Base-by-base conservation (phyloP, 306 rosid species). In the Alnus glutinosa region DNA sequence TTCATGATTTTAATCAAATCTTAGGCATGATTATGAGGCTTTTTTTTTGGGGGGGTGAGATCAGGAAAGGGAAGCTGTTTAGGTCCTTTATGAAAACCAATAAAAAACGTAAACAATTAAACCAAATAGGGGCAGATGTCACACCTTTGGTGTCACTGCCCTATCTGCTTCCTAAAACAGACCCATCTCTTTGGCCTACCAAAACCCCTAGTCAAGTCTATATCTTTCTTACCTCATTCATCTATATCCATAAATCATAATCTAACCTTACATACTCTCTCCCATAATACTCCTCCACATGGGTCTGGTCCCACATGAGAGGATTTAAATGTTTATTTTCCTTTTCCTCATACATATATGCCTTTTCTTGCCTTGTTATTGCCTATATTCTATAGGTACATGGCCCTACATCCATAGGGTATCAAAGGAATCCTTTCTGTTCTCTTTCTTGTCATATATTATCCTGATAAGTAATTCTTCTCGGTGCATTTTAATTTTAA, bases 181-280 rank as follows among this genome's bases (percentile, higher is more conserved):
- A 85, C 83, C 77, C 83, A 80, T 82, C 77, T 57, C 84, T 87
- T 89, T 42, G 91, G 88, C 91, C 91, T 84, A 89, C 93, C 93
- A 81, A 71, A 47, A 68, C 75, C 78, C 79, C 79, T 74, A 34
- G 48, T 86, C 85, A 83, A 82, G 78, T 87, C 73, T 54, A 19
- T 61, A 79, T 84, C 75, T 87, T 82, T 61, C 83, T 82, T 83
- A 70, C 83, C 81, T 87, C 85, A 80, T 69, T 54, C 8, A 83
- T 67, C 76, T 30, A 63, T 52, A 67, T 34, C 37, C 28, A 23
- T 23, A 23, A 23, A 23, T 75, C 58, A 79, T 69, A 69, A 59
- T 46, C 72, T 23, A 66, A 71, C 68, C 44, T 78, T 57, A 80
- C 52, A 75, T 83, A 70, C 32, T 58, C 73, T 81, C 61, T 50